phyloP scores from a whole-genome alignment of 2,329 filamentous ascomycete species.

The Curvularia sp. region DNA sequence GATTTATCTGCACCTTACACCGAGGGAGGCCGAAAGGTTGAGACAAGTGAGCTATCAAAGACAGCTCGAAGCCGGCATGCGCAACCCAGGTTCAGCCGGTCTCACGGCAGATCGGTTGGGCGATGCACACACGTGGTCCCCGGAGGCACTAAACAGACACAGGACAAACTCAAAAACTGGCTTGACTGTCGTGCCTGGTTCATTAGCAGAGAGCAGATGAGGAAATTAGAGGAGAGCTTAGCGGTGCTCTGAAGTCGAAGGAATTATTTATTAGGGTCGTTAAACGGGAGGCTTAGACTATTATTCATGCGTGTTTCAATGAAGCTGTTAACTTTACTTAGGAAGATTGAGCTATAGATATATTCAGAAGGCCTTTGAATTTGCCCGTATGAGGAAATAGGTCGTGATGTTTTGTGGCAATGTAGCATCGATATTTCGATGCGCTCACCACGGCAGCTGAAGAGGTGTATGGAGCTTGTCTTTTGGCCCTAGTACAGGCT shows the following conservation, averaged over 20 bases:
- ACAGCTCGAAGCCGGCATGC: conserved; percentile 63
- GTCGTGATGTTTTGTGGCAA: neutral
- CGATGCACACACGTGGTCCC: conserved; percentile 37
- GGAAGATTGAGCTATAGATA: too few species aligned
- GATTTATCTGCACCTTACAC: conserved; percentile 57
- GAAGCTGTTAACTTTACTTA: too few species aligned
- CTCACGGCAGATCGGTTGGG: conserved; percentile 39
- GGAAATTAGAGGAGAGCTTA: neutral
- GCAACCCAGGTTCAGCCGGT: conserved; percentile 50
- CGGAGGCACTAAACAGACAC: conserved; percentile 12
- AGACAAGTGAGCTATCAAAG: conserved; percentile 64
- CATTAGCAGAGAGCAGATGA: conserved; percentile 1
- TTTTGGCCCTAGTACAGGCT: conserved; percentile 65
- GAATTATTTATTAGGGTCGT: neutral
- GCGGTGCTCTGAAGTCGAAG: neutral
- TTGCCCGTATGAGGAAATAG: too few species aligned
- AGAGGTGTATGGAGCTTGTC: conserved; percentile 67
- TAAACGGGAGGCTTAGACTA: neutral
- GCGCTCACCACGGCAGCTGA: conserved; percentile 69
- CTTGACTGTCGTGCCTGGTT: neutral
- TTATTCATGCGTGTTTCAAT: neutral
- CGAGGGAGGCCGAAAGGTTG: conserved; percentile 61
- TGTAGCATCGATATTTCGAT: neutral
- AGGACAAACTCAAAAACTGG: conserved; percentile 5
- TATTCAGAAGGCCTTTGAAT: neutral